Percentiles rank a stretch among this genome's conserved stretches.
These are phyloP conservation scores for Hypoxylon sp. DNA, from an alignment of 2,329 filamentous ascomycete genomes.

Conservation along the genomic window DNA sequence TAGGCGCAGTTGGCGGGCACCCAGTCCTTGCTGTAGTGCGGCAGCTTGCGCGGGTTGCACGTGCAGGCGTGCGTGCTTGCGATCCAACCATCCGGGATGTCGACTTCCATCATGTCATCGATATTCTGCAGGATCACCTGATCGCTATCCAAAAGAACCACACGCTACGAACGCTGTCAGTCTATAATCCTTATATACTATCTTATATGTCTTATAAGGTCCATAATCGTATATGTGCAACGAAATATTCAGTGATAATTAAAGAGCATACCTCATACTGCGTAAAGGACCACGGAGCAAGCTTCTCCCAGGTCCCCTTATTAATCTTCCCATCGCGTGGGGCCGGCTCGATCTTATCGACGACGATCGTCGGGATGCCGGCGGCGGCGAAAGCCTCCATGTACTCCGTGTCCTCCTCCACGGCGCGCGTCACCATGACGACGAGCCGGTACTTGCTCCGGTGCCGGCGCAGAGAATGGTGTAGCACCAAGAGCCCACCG, in stretches of 20 bases:
- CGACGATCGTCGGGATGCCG: conserved; percentile 53
- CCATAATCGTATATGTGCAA: no score
- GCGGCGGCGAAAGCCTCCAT: conserved; percentile 53
- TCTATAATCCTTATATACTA: neutral
- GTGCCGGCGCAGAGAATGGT: conserved; percentile 50
- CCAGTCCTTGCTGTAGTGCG: conserved; percentile 53
- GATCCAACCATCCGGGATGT: conserved; percentile 51
- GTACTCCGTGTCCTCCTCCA: conserved; percentile 53
- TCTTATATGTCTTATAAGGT: neutral
- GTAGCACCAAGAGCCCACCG: conserved; percentile 49
- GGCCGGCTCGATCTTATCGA: conserved; percentile 53
- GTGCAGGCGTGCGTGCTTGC: conserved; percentile 53
- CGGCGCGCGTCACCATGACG: conserved; percentile 53
- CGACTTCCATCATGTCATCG: conserved; percentile 52
- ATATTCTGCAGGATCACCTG: conserved; percentile 52
- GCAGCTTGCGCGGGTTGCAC: conserved; percentile 52
- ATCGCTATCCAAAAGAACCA: conserved; percentile 53
- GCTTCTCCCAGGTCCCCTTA: conserved; percentile 55
- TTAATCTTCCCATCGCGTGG: conserved; percentile 53
- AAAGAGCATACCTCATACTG: conserved; percentile 50
- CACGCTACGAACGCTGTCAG: conserved; percentile 41
- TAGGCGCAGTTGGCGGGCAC: conserved; percentile 52
- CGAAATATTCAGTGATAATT: no score
- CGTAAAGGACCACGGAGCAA: conserved; percentile 52
- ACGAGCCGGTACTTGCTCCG: conserved; percentile 50